Evolutionary conservation across 768 basidiomycete genomes (phyloP).

Genomic region (Vararia minispora): DNA sequence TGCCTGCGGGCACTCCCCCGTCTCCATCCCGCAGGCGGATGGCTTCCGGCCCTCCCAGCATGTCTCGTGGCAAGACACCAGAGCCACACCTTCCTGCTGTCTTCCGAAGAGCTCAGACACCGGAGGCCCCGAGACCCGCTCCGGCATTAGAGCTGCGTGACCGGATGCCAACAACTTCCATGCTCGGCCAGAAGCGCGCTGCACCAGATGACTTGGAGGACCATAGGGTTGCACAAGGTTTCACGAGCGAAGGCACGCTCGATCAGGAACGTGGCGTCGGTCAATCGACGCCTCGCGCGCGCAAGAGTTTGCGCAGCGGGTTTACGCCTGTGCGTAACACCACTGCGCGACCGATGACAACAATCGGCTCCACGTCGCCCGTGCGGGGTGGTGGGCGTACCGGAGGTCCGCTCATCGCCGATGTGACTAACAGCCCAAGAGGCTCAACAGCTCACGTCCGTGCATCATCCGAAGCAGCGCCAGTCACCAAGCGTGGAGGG

Average conservation of each 20-base stretch:
- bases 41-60: constrained; percentile 33
- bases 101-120: constrained; percentile 19
- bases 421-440: constrained; percentile 59
- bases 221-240: constrained; percentile 51
- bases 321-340: constrained; percentile 63
- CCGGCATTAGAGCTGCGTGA: neutral
- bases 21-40: constrained; percentile 18
- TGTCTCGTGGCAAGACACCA: constrained; percentile 42
- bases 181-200: constrained; percentile 54
- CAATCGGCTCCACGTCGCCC: constrained; percentile 33
- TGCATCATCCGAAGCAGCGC: constrained; percentile 9
- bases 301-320: constrained; percentile 50
- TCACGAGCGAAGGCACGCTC: constrained; percentile 39
- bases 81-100: constrained; percentile 24
- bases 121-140: constrained; percentile 17
- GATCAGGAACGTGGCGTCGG: constrained; percentile 24
- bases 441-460: too few species aligned
- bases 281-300: constrained; percentile 46
- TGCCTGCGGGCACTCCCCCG: constrained; percentile 1
- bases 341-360: constrained; percentile 27
- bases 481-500: constrained; percentile 10
- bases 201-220: constrained; percentile 71
- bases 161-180: constrained; percentile 25
- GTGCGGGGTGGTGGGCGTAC: constrained; percentile 27
- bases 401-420: constrained; percentile 31